Evolutionary conservation across 495 filamentous ascomycete genomes (phyloP), one percentile per base, ranked within the genome.

Genomic region (Neurospora sp.): DNA sequence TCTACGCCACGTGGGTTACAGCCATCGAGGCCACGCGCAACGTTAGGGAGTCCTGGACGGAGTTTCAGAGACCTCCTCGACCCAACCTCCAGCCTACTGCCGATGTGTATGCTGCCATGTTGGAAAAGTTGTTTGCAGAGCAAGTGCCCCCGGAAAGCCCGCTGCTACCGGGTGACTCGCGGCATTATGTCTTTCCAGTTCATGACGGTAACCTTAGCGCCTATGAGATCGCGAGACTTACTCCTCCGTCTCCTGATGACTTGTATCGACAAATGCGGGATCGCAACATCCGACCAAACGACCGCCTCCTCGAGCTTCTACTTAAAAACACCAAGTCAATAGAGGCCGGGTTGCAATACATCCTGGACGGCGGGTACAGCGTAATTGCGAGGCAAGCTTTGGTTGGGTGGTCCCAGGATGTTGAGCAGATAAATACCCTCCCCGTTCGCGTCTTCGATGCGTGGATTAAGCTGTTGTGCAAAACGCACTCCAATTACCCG

Each of bases 41-140:
- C 69, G 73, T 74, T 37, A 77, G 79, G 68, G 85, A 86, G 71
- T 83, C 85, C 9, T 86, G 85, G 85, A 76, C 70, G 22, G 75
- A 77, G 18, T 86, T 86, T 70, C 72, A 75, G n/a, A 70, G 74
- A 10, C 77, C 84, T 31, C 79, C 78, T 8, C 22, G 71, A 22
- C 73, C 78, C 18, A 71, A 71, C 1, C 59, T 81, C 20, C 61
- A 71, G 22, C 83, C 83, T 0, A 77, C 76, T 41, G 20, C 72
- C n/a, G 73, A 76, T 27, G 79, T 83, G 14, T 86, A 86, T 69
- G 79, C 76, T 6, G 81, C 82, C 53, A 85, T 86, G 83, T 85
- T 86, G 38, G 71, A 78, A 38, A 86, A 86, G 73, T 74, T 86
- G 16, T 79, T 75, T 61, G 79, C 81, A 35, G 12, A 8, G 53